Percentiles rank a stretch among this genome's conserved stretches.
Conservation (phyloP, 176 grass and related monocot genomes). For the Panicum miliaceum region DNA sequence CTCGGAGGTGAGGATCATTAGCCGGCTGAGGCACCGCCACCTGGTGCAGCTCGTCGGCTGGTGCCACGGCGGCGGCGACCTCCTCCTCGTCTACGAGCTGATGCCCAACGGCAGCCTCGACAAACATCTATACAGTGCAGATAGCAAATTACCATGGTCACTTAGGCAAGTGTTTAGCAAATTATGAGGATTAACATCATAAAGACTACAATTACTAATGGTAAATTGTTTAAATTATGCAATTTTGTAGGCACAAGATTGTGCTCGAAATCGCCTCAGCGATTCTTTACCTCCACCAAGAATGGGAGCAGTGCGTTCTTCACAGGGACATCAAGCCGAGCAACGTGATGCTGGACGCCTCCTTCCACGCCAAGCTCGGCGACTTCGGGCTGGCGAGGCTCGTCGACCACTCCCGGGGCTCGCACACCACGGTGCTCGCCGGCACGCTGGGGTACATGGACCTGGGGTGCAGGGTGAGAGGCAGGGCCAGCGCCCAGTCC, state of each 20-base stretch:
- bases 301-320: conserved; percentile 37
- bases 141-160: conserved; percentile 32
- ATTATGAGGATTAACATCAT: too few relatives aligned
- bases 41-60: conserved; percentile 71
- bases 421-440: conserved; percentile 29
- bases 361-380: conserved; percentile 27
- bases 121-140: background rate
- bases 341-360: conserved; percentile 39
- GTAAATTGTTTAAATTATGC: too few relatives aligned
- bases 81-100: conserved; percentile 47
- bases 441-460: conserved; percentile 51
- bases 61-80: conserved; percentile 60
- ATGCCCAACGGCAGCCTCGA: background rate
- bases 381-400: conserved; percentile 31
- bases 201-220: too few relatives aligned
- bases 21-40: conserved; percentile 63
- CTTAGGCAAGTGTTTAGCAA: background rate
- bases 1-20: conserved; percentile 66
- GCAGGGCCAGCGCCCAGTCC: conserved; percentile 24
- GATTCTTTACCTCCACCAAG: conserved; percentile 28
- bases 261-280: background rate
- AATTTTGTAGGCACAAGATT: background rate
- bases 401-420: background rate
- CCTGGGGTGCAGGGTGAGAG: conserved; percentile 20
- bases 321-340: conserved; percentile 50